A percentile compares a stretch with the other conserved stretches of the same genome.
phyloP scores from a whole-genome alignment of 106 monocot species.

The Xerophyta viscosa region DNA sequence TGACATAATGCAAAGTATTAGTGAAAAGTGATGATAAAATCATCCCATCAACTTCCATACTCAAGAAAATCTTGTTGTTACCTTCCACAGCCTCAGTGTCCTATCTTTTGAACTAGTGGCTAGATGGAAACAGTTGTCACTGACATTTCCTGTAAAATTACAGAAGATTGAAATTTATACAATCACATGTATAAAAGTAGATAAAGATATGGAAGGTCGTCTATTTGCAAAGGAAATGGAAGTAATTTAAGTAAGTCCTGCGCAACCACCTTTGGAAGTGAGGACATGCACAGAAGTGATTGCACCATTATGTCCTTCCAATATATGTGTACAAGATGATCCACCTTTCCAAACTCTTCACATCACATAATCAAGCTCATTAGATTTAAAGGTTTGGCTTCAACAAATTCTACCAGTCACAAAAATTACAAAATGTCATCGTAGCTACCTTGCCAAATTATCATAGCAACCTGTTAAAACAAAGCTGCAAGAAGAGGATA shows the following conservation, averaged over 20 bases:
- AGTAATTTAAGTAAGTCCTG: background rate
- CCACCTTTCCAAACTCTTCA: conserved; percentile 67
- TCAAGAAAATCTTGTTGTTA: conserved; percentile 7
- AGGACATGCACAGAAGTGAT: conserved; percentile 68
- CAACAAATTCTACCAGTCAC: background rate
- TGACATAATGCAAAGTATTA: conserved; percentile 17
- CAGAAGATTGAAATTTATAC: background rate
- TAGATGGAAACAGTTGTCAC: conserved; percentile 22
- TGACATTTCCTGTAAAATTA: conserved; percentile 22
- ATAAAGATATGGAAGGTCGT: too few relatives aligned
- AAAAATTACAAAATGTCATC: background rate
- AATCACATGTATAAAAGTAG: background rate
- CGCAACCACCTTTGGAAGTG: conserved; percentile 43
- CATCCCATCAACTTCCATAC: too few relatives aligned
- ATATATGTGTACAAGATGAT: conserved; percentile 55
- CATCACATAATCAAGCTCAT: background rate
- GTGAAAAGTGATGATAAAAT: too few relatives aligned
- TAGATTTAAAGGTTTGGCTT: background rate
- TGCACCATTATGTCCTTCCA: conserved; percentile 70
- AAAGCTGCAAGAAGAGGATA: conserved; percentile 38
- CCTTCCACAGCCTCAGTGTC: conserved; percentile 81
- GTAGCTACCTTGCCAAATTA: conserved; percentile 53
- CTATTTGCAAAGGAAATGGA: background rate
- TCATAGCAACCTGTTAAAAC: conserved; percentile 95
- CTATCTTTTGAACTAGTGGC: conserved; percentile 90